phyloP scores from a whole-genome alignment of 1,284 basidiomycete genomes.

The Schizophyllum commune region DNA sequence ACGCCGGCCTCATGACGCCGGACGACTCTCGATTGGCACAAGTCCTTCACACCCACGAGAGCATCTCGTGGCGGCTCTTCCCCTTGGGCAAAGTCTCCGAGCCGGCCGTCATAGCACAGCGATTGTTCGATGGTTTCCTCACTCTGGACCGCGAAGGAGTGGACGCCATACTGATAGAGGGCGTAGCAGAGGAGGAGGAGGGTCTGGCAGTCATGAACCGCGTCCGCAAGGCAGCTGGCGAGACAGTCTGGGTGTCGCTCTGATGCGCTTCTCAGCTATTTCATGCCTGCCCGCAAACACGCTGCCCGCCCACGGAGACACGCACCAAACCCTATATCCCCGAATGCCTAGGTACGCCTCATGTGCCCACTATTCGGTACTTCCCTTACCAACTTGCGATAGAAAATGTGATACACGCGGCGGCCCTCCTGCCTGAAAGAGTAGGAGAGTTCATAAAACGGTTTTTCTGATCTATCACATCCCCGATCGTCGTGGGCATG shows the following conservation, averaged over 20 bases:
- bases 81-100: constrained; percentile 56
- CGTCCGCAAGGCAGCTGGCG: constrained; percentile 88
- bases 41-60: constrained; percentile 26
- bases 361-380: neutral
- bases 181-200: constrained; percentile 72
- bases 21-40: constrained; percentile 52
- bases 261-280: neutral
- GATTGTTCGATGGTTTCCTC: constrained; percentile 85
- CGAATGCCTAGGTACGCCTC: neutral
- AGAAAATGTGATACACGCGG: neutral
- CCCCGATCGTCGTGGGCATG: too few relatives aligned
- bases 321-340: neutral
- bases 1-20: constrained; percentile 65
- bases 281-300: neutral
- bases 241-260: constrained; percentile 38
- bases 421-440: neutral
- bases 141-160: constrained; percentile 72
- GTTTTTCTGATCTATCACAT: too few relatives aligned
- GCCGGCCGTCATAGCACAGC: constrained; percentile 67
- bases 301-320: neutral
- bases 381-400: neutral
- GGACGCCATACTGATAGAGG: constrained; percentile 85
- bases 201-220: constrained; percentile 97
- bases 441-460: too few relatives aligned
- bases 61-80: constrained; percentile 46